Evolutionary conservation across 176 grass and related monocot genomes (phyloP).

Genomic region (Raddia guianensis): DNA sequence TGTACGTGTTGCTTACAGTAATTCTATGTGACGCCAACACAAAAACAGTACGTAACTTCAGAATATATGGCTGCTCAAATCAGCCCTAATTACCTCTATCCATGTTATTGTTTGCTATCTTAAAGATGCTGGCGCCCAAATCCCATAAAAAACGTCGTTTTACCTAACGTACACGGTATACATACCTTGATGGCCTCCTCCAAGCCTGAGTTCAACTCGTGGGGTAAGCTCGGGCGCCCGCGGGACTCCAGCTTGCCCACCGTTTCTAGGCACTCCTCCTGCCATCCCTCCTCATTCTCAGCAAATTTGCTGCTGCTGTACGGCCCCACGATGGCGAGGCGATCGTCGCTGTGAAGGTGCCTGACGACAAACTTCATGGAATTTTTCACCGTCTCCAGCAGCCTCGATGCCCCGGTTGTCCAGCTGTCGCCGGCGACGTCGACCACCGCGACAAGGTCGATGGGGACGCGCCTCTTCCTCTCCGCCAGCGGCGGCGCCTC

Average conservation of each 20-base stretch:
- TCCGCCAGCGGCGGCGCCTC: neutral
- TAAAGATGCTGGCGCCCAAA: too few species aligned
- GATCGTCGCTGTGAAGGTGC: neutral
- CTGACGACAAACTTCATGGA: constrained; percentile 5
- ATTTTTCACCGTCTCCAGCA: neutral
- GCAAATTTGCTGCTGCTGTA: too few species aligned
- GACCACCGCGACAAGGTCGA: constrained; percentile 17
- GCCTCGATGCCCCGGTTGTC: neutral
- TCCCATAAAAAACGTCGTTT: too few species aligned
- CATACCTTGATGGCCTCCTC: neutral
- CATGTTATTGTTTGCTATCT: too few species aligned
- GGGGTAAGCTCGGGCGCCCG: too few species aligned
- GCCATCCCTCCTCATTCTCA: neutral
- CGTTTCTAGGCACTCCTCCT: neutral
- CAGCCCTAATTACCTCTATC: too few species aligned
- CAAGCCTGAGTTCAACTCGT: neutral
- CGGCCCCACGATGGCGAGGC: neutral
- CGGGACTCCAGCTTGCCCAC: neutral
- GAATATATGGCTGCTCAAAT: too few species aligned
- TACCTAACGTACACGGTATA: too few species aligned
- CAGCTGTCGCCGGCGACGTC: neutral
- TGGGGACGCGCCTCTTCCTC: neutral
- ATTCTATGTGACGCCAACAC: too few species aligned
- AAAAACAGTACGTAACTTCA: too few species aligned
- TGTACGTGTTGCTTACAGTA: too few species aligned